Percentiles rank a stretch among this genome's conserved stretches.
Conservation (phyloP, 768 basidiomycete genomes). For the Daedaleopsis nitida region DNA sequence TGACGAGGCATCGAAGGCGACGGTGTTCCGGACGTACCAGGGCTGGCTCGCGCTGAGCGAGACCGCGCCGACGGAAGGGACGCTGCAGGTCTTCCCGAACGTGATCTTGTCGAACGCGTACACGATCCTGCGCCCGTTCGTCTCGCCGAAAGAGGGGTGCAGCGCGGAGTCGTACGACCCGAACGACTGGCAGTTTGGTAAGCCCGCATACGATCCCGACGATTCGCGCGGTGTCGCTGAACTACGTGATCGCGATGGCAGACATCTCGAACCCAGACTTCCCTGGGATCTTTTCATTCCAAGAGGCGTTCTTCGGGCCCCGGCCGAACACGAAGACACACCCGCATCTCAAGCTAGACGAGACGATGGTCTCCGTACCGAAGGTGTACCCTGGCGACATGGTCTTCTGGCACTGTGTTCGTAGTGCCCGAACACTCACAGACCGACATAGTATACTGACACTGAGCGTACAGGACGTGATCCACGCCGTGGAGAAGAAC, state of each 20-base stretch:
- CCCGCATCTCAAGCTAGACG: slow-evolving; percentile 64
- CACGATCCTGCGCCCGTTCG: slow-evolving; percentile 76
- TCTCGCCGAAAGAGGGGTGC: slow-evolving; percentile 46
- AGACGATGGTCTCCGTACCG: slow-evolving; percentile 72
- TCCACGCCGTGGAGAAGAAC: slow-evolving; percentile 50
- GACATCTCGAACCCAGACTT: slow-evolving; percentile 34
- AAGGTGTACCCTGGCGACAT: slow-evolving; percentile 75
- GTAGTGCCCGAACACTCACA: slow-evolving; percentile 7
- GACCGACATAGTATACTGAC: neutral
- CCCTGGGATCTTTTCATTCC: slow-evolving; percentile 35
- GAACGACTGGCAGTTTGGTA: slow-evolving; percentile 29
- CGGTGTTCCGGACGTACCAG: slow-evolving; percentile 57
- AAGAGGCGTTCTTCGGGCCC: slow-evolving; percentile 39
- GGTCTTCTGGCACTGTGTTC: slow-evolving; percentile 75
- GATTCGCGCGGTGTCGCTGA: neutral
- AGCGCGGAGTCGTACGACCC: slow-evolving; percentile 32
- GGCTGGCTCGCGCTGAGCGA: slow-evolving; percentile 78
- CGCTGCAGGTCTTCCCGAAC: slow-evolving; percentile 68
- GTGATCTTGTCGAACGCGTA: slow-evolving; percentile 70
- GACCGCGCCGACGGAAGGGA: slow-evolving; percentile 70
- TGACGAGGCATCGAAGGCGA: slow-evolving; percentile 15
- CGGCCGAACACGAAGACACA: slow-evolving; percentile 56
- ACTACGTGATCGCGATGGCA: slow-evolving; percentile 2
- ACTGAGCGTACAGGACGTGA: slow-evolving; percentile 35
- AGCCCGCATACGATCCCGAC: no score